phyloP scores from a whole-genome alignment of 2,329 filamentous ascomycete species.

The Aureobasidium musti region DNA sequence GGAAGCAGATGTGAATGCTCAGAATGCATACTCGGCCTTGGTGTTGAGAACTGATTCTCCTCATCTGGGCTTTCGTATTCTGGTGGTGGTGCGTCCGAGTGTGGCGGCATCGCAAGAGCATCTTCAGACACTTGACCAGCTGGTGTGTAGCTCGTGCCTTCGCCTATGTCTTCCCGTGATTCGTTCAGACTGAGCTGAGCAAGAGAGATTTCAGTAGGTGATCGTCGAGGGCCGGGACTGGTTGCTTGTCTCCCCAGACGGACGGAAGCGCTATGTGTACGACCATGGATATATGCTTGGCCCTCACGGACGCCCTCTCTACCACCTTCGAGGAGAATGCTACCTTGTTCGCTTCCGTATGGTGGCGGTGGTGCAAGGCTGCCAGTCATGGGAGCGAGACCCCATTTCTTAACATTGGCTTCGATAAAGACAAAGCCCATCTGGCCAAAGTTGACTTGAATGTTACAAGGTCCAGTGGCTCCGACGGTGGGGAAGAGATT shows the following conservation, averaged over 20 bases:
- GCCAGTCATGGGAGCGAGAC: conserved; percentile 90
- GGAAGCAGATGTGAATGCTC: conserved; percentile 31
- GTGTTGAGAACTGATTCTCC: conserved; percentile 33
- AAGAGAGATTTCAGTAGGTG: conserved; percentile 93
- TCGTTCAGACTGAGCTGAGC: conserved; percentile 76
- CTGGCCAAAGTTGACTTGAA: conserved; percentile 98
- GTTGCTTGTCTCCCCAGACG: conserved; percentile 65
- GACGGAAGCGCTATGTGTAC: conserved; percentile 76
- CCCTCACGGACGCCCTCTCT: conserved; percentile 56
- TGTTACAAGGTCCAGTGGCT: conserved; percentile 85
- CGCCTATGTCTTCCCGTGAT: conserved; percentile 64
- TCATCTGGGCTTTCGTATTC: conserved; percentile 52
- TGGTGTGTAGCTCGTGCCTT: conserved; percentile 57
- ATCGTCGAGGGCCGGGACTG: conserved; percentile 84
- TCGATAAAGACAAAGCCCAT: conserved; percentile 99
- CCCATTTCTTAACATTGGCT: conserved; percentile 99
- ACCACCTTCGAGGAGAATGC: conserved; percentile 88
- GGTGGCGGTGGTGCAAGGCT: conserved; percentile 93
- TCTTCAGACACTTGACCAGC: conserved; percentile 8
- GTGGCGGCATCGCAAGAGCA: conserved; percentile 36
- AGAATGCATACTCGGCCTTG: conserved; percentile 35
- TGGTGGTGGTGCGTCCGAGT: conserved; percentile 43
- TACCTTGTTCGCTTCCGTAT: conserved; percentile 95
- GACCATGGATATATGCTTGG: conserved; percentile 62
- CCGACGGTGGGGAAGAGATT: conserved; percentile 99